Evolutionary conservation across 2,329 filamentous ascomycete genomes (phyloP).

Genomic region (Fusarium secorum): DNA sequence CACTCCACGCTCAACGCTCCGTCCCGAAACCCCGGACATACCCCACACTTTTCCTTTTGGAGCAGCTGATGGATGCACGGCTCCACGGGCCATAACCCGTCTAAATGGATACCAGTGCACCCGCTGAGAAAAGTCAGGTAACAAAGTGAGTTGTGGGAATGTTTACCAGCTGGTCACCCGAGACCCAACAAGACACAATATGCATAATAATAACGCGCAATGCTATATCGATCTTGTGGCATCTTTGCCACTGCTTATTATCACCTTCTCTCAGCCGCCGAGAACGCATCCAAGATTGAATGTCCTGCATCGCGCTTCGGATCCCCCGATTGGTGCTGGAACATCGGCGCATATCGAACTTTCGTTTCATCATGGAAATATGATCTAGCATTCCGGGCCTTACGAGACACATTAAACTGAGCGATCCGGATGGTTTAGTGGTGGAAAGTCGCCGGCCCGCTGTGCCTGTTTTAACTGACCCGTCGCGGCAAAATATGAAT

Average conservation of each 20-base stretch:
- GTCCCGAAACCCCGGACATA: slow-evolving; percentile 42
- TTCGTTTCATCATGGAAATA: neutral
- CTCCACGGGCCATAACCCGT: slow-evolving; percentile 33
- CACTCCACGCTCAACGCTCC: slow-evolving; percentile 30
- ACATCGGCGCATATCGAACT: neutral
- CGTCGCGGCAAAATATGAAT: slow-evolving; percentile 10
- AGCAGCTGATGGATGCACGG: slow-evolving; percentile 32
- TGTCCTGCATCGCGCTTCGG: neutral
- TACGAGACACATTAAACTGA: neutral
- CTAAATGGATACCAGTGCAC: slow-evolving; percentile 2
- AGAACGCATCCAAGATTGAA: neutral
- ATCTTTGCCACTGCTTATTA: neutral
- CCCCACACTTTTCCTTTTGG: slow-evolving; percentile 36
- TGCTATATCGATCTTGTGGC: slow-evolving; percentile 6
- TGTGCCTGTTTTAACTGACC: slow-evolving; percentile 7
- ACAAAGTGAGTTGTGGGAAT: neutral
- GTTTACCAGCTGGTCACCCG: neutral
- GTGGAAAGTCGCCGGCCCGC: slow-evolving; percentile 23
- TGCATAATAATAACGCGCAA: slow-evolving; percentile 7
- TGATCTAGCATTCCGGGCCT: neutral
- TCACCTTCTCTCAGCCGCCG: slow-evolving; percentile 1
- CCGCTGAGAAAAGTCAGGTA: neutral
- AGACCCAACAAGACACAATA: neutral
- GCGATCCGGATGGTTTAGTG: neutral
- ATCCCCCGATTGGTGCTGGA: neutral